Base-by-base conservation (phyloP, 164 flowering plant species). In the Vitis labrusca region DNA sequence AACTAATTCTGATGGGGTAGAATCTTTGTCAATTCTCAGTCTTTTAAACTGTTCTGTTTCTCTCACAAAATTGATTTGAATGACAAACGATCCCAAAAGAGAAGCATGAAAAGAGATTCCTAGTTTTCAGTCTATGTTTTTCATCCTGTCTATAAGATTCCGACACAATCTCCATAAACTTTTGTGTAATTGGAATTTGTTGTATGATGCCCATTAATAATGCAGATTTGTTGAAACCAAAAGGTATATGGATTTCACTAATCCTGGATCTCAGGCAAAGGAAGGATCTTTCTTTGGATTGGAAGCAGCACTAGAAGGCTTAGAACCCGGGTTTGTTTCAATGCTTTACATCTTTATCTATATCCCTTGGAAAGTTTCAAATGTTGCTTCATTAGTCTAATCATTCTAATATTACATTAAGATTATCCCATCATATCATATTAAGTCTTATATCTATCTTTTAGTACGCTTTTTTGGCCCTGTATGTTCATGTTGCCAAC, bases 221-320 rank as follows among this genome's bases (percentile, higher is more conserved):
- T 69, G 55, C 82, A 94, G 98, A 62, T 92, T 91, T 76, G 98
- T 77, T 8, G 98, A 94, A 78, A 94, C 97, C 5, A 92, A 91
- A 79, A 84, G 98, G 75, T 89, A 89, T 77, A 94, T 94, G 97
- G 97, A 94, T 73, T 92, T 85, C 81, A 68, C 61, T 32, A 76
- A 59, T 67, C 97, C 98, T 52, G 97, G 97, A 68, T 94, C 97
- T 77, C 98, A 94, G 77, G 92, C 93, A 1, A 69, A 76, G 73
- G 89, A 86, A 27, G 94, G 93, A 51, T 65, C 89, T 19, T 94
- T 92, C 83, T 87, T 92, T 47, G 97, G 97, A 50, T 14, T 94
- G 50, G 98, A 94, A 85, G 90, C 90, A 63, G 82, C 97, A n/a
- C 72, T 94, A 7, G 89, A 86, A 85, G 98, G 97, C 12, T 64